Conservation (phyloP, 352 stramenopile species). For the Phytophthora hybrid region DNA sequence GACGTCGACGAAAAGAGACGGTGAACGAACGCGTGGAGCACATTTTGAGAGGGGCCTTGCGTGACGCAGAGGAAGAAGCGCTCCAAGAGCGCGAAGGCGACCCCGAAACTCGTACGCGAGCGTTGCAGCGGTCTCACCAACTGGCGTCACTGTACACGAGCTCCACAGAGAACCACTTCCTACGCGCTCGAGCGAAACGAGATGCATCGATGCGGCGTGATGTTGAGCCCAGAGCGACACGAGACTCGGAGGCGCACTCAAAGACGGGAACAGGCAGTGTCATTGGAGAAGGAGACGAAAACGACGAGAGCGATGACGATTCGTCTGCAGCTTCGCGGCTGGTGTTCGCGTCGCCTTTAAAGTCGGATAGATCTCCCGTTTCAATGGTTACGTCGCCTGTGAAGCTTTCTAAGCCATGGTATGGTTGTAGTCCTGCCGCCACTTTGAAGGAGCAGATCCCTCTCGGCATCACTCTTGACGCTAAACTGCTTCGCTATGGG, state of each 20-base stretch:
- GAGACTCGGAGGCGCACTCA: not conserved
- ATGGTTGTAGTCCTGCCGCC: constrained; percentile 35
- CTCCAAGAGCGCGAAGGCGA: constrained; percentile 29
- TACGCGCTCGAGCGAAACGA: constrained; percentile 30
- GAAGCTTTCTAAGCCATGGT: constrained; percentile 56
- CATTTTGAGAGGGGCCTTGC: constrained; percentile 60
- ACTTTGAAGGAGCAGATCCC: constrained; percentile 46
- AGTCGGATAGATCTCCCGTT: constrained; percentile 8
- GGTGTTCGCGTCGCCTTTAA: constrained; percentile 34
- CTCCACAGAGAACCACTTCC: constrained; percentile 57
- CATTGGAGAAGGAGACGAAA: constrained; percentile 27
- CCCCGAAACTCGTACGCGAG: constrained; percentile 39
- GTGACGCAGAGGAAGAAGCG: constrained; percentile 42
- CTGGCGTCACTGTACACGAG: constrained; percentile 57
- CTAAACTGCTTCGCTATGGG: constrained; percentile 65
- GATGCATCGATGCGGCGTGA: constrained; percentile 6
- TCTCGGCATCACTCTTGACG: constrained; percentile 48
- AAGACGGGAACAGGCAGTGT: constrained; percentile 2
- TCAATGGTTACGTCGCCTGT: constrained; percentile 20
- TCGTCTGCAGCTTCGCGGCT: not conserved
- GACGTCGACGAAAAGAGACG: constrained; percentile 61
- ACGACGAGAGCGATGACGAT: constrained; percentile 28
- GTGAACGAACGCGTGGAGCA: constrained; percentile 74
- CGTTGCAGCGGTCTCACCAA: constrained; percentile 49
- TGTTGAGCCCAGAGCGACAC: constrained; percentile 5